Percentiles rank a stretch among this genome's conserved stretches.
phyloP scores from a whole-genome alignment of 2,329 filamentous ascomycete genomes.

The Anthostomella pinea region DNA sequence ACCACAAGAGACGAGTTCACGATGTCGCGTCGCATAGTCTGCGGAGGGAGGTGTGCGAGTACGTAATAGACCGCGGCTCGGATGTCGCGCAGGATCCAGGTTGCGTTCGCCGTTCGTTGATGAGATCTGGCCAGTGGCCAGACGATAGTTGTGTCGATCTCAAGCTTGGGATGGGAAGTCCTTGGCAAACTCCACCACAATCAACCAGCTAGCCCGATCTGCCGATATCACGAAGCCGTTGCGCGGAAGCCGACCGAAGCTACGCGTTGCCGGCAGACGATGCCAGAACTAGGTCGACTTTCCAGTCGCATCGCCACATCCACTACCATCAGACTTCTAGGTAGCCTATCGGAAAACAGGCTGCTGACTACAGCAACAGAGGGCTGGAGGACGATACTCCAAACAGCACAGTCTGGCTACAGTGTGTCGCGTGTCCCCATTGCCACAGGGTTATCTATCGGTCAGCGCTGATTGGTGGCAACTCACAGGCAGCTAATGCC shows the following conservation, averaged over 20 bases:
- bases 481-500: slow-evolving; percentile 14
- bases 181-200: slow-evolving; percentile 11
- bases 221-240: slow-evolving; percentile 3
- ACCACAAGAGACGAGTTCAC: no score
- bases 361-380: no score
- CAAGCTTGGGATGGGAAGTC: slow-evolving; percentile 8
- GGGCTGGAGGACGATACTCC: no score
- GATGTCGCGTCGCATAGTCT: no score
- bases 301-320: no score
- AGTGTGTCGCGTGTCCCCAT: slow-evolving; percentile 22
- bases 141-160: slow-evolving; percentile 17
- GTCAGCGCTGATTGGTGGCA: slow-evolving; percentile 23
- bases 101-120: slow-evolving; percentile 10
- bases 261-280: neutral
- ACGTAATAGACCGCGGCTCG: no score
- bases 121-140: slow-evolving; percentile 14
- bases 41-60: no score
- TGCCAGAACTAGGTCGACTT: no score
- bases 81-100: slow-evolving; percentile 1
- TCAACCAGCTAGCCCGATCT: slow-evolving; percentile 12
- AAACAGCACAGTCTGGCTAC: slow-evolving; percentile 28
- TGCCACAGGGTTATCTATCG: slow-evolving; percentile 31
- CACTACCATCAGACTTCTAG: neutral
- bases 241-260: no score
- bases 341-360: neutral